Conservation (phyloP, 2,329 filamentous ascomycete species). For the Graphilbum ipis-grandicollis region DNA sequence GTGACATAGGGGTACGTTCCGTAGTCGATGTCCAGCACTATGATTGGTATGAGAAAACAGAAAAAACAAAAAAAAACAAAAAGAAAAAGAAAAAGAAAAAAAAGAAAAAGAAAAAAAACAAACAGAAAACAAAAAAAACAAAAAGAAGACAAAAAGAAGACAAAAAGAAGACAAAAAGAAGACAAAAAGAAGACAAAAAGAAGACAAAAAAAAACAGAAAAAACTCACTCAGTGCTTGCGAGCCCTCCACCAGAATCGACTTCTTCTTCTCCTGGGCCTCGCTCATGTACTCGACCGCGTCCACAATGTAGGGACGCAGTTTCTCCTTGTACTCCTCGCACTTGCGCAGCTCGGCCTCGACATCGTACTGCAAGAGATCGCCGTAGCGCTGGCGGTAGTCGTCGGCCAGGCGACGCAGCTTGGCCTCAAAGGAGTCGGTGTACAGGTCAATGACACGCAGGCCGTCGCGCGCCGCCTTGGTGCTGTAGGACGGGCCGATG, state of each 20-base stretch:
- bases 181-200: too few relatives aligned
- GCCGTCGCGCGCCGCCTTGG: conserved; percentile 46
- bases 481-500: conserved; percentile 18
- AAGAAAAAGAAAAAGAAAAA: too few relatives aligned
- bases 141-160: too few relatives aligned
- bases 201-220: neutral
- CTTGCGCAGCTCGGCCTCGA: conserved; percentile 48
- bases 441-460: conserved; percentile 52
- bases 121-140: too few relatives aligned
- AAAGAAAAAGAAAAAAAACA: too few relatives aligned
- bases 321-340: conserved; percentile 41
- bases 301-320: conserved; percentile 44
- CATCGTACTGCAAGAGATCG: conserved; percentile 37
- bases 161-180: too few relatives aligned
- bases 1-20: conserved; percentile 44
- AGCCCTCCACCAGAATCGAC: conserved; percentile 44
- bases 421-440: conserved; percentile 48
- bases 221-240: conserved; percentile 12
- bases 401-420: conserved; percentile 41
- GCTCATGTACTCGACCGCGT: conserved; percentile 37
- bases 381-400: conserved; percentile 55
- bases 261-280: conserved; percentile 32
- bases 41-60: too few relatives aligned
- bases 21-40: conserved; percentile 35
- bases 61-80: too few relatives aligned